phyloP scores from a whole-genome alignment of 495 filamentous ascomycete species.

The Trypethelium eluteriae region DNA sequence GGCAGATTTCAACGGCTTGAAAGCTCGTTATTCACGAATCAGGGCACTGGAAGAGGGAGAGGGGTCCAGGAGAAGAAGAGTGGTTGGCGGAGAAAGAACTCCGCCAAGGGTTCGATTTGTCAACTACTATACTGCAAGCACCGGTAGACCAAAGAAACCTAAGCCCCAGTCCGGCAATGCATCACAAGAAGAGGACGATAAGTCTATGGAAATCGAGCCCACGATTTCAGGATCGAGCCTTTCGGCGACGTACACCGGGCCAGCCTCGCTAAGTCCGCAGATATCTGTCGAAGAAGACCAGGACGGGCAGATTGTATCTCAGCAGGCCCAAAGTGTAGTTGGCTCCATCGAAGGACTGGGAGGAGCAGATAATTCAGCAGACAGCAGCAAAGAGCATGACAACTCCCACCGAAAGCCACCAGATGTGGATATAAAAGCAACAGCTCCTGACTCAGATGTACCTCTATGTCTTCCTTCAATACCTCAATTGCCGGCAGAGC shows the following conservation, averaged over 20 bases:
- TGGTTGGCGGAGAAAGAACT: constrained; percentile 12
- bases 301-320: constrained; percentile 17
- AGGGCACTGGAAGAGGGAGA: constrained; percentile 62
- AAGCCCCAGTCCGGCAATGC: constrained; percentile 26
- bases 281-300: constrained; percentile 43
- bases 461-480: constrained; percentile 31
- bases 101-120: constrained; percentile 58
- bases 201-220: background rate
- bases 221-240: background rate
- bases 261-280: constrained; percentile 30
- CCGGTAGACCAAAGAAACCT: constrained; percentile 52
- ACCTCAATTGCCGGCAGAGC: constrained; percentile 36
- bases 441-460: background rate
- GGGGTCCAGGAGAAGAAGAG: constrained; percentile 32
- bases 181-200: constrained; percentile 16
- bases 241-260: background rate
- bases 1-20: constrained; percentile 65
- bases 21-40: constrained; percentile 58
- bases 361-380: background rate
- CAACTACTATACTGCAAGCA: constrained; percentile 86
- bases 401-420: too few relatives aligned
- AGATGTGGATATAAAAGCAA: background rate
- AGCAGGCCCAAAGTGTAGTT: background rate
- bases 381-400: background rate
- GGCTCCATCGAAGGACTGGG: background rate